Conservation (phyloP, 2,329 filamentous ascomycete species). For the Aspergillus clavatus region DNA sequence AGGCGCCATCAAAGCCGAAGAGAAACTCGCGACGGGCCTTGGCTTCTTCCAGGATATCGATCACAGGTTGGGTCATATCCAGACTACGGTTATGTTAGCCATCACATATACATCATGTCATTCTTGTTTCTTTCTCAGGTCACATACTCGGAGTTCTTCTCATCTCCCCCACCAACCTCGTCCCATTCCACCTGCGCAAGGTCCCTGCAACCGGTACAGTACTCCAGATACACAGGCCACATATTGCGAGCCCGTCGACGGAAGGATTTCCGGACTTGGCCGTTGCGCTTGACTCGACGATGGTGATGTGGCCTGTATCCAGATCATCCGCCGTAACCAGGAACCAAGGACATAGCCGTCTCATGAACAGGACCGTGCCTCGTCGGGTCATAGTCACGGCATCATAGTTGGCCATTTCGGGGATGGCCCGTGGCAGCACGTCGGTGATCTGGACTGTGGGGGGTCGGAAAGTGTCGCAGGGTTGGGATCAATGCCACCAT, state of each 20-base stretch:
- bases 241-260: conserved; percentile 2
- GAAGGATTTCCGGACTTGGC: conserved; percentile 1
- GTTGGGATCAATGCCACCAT: not conserved
- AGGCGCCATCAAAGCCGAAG: not conserved
- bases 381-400: conserved; percentile 2
- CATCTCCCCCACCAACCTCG: not conserved
- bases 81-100: not conserved
- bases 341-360: not conserved
- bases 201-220: not conserved
- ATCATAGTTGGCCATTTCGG: not conserved
- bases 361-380: not conserved
- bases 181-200: not conserved
- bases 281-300: not conserved
- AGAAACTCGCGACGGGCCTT: not conserved
- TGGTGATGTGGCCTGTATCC: not conserved
- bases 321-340: conserved; percentile 1
- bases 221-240: not conserved
- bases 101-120: not conserved
- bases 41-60: not conserved
- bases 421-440: conserved; percentile 1
- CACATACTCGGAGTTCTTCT: too few relatives aligned
- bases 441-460: conserved; percentile 1
- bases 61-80: not conserved
- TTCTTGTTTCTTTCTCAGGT: too few relatives aligned
- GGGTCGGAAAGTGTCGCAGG: conserved; percentile 1